A percentile compares a stretch with the other conserved stretches of the same genome.
Conservation (phyloP, 192 early-diverging fungal genomes). For the Backusella tuberculispora region DNA sequence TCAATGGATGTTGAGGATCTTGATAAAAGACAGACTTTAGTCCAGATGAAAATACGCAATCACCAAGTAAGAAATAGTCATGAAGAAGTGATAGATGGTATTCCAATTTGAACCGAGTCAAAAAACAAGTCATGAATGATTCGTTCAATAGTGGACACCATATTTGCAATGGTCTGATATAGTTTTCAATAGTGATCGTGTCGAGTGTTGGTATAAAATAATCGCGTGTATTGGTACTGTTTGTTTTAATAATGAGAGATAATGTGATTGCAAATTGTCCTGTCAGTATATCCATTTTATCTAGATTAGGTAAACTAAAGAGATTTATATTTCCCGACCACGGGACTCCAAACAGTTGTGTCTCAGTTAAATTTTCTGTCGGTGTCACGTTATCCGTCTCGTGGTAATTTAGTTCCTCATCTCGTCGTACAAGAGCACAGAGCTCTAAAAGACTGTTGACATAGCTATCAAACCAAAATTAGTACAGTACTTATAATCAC, state of each 20-base stretch:
- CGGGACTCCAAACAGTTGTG: not conserved
- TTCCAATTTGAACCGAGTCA: conserved; percentile 48
- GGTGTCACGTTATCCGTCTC: conserved; percentile 12
- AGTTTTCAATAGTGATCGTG: conserved; percentile 31
- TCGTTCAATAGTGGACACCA: conserved; percentile 44
- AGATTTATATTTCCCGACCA: conserved; percentile 13
- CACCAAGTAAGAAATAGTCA: conserved; percentile 46
- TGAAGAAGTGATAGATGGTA: conserved; percentile 46
- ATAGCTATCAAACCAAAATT: conserved; percentile 4
- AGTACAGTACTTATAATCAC: conserved; percentile 11
- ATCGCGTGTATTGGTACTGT: not conserved
- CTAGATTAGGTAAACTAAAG: conserved; percentile 14
- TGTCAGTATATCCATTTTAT: conserved; percentile 29
- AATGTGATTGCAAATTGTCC: conserved; percentile 14
- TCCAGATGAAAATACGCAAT: conserved; percentile 47
- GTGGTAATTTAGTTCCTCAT: conserved; percentile 9
- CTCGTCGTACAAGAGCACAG: conserved; percentile 2
- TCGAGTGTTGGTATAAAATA: conserved; percentile 40
- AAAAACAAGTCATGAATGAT: conserved; percentile 51
- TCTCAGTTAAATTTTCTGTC: not conserved
- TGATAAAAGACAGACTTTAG: conserved; percentile 40
- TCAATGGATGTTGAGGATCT: not conserved
- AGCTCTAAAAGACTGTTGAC: not conserved
- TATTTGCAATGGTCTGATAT: conserved; percentile 35
- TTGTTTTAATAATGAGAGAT: not conserved